Evolutionary conservation across 2,329 filamentous ascomycete species (phyloP), one percentile per base, ranked within the genome.

Genomic region (Fusarium sacchari): DNA sequence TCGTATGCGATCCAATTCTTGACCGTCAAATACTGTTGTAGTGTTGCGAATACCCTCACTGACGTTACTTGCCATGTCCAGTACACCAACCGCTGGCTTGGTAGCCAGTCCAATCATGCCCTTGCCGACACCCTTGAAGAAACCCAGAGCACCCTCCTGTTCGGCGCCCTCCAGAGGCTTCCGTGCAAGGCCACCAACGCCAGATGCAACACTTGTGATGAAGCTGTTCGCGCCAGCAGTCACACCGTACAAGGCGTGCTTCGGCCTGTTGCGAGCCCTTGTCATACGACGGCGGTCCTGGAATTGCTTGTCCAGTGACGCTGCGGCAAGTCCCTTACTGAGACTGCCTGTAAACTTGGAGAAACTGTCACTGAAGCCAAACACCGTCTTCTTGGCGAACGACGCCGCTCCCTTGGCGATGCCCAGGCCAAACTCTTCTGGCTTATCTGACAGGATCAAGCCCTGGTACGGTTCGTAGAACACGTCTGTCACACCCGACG

Each of bases 401-500:
- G 94, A 97, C 1, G 95, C 96, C 17, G 97, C 96, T 43, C 96
- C 96, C 82, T 98, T 98, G 40, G 96, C 97, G 71, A 99, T 97
- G 24, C 96, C 96, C 44, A 97, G 87, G 26, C 96, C 97, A 62
- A 99, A 91, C 74, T 99, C 96, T 82, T 98, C 96, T 5, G 96
- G 97, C 75, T 94, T 91, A 81, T 99, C 96, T 2, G 95, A 97
- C 88, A 97, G 94, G 81, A 99, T 97, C 55, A 99, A 90, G 28
- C 97, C 94, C 85, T 99, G 96, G 84, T 99, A 99, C 42, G 96
- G 96, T 81, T 99, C 97, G 86, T 99, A 99, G 85, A 99, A 99
- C 80, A 99, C 97, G 81, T 98, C 96, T 26, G 94, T 95, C 60
- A 99, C 94, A 77, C 97, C 96, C 50, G 96, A 99, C 77, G 94